Conservation (phyloP, 768 basidiomycete genomes). For the Lentinula sp. region DNA sequence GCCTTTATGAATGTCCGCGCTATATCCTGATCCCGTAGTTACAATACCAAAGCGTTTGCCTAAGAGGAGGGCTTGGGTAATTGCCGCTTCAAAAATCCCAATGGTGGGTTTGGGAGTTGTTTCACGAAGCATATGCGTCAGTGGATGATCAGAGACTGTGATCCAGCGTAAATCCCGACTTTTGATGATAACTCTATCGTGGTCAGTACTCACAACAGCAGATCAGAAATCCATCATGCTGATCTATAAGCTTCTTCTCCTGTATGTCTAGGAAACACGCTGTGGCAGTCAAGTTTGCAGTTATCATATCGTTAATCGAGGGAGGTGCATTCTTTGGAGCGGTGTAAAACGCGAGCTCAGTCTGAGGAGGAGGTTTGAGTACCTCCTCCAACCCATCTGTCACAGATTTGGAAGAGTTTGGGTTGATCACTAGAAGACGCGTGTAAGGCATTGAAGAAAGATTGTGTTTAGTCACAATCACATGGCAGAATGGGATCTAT, state of each 20-base stretch:
- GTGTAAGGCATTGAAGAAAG: not conserved
- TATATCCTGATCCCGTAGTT: slow-evolving; percentile 28
- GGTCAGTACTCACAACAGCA: slow-evolving; percentile 27
- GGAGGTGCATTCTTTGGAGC: slow-evolving; percentile 23
- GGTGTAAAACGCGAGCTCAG: slow-evolving; percentile 25
- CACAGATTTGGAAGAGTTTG: slow-evolving; percentile 28
- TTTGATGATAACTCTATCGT: not conserved
- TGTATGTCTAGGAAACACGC: slow-evolving; percentile 24
- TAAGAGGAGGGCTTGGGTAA: slow-evolving; percentile 26
- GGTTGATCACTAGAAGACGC: slow-evolving; percentile 29
- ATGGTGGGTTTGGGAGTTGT: slow-evolving; percentile 24
- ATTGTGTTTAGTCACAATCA: not conserved
- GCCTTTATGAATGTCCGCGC: slow-evolving; percentile 25
- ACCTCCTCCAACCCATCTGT: slow-evolving; percentile 22
- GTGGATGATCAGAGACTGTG: slow-evolving; percentile 30
- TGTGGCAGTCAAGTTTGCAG: slow-evolving; percentile 22
- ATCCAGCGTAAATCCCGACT: not conserved
- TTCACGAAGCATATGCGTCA: slow-evolving; percentile 27
- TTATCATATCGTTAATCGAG: slow-evolving; percentile 26
- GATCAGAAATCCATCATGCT: slow-evolving; percentile 29
- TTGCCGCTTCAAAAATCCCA: slow-evolving; percentile 29
- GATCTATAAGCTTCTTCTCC: slow-evolving; percentile 17
- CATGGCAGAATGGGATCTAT: not conserved
- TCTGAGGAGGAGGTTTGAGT: slow-evolving; percentile 22
- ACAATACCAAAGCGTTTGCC: slow-evolving; percentile 32